Conservation (phyloP, 2,329 filamentous ascomycete species). For the Fusarium tanahbumbuense region DNA sequence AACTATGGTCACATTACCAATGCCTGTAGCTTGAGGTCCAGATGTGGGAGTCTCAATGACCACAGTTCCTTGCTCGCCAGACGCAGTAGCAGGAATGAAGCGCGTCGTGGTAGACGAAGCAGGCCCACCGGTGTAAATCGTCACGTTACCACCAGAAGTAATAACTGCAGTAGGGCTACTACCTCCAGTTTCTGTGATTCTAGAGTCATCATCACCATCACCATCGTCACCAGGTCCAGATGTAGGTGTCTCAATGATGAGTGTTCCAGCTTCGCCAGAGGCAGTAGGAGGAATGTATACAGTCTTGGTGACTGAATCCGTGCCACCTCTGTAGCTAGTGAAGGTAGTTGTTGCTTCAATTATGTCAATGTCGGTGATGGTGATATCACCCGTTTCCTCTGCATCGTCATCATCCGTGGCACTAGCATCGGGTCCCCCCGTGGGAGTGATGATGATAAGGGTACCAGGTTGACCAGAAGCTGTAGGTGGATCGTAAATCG, state of each 20-base stretch:
- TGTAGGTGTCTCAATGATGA: constrained; percentile 6
- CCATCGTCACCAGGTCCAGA: not conserved
- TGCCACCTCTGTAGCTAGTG: constrained; percentile 2
- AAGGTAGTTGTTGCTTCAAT: not conserved
- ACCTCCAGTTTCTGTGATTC: not conserved
- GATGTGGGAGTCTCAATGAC: constrained; percentile 24
- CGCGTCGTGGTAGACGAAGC: not conserved
- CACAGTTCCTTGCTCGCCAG: constrained; percentile 6
- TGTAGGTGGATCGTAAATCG: not conserved
- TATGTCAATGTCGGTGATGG: not conserved
- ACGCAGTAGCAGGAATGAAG: constrained; percentile 5
- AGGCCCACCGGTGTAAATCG: constrained; percentile 15
- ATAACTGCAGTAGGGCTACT: not conserved
- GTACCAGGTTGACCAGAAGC: constrained; percentile 1
- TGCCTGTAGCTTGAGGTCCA: constrained; percentile 8
- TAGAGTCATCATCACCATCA: not conserved
- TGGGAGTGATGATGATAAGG: not conserved
- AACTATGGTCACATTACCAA: constrained; percentile 4
- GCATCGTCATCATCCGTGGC: not conserved
- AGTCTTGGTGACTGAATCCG: not conserved
- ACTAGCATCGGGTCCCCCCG: not conserved
- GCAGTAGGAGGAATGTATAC: constrained; percentile 5
- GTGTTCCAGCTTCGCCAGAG: not conserved
- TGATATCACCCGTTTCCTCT: rapidly evolving
- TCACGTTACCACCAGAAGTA: constrained; percentile 3